Percentiles rank a stretch among this genome's conserved stretches.
Conservation (phyloP, 2,329 filamentous ascomycete genomes). For the Penicillium sp. region DNA sequence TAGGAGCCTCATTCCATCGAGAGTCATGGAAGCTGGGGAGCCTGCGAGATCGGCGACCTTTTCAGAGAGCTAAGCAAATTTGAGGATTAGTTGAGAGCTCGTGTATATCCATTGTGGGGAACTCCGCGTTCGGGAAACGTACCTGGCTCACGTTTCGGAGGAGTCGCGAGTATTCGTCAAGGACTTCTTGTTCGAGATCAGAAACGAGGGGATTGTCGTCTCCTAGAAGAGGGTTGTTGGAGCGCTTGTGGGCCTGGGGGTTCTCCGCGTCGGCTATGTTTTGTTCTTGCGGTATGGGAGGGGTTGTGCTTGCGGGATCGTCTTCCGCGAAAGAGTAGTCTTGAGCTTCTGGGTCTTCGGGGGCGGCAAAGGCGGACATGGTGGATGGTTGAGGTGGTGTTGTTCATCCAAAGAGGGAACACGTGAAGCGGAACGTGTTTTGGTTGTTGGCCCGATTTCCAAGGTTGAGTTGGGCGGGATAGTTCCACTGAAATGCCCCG, state of each 20-base stretch:
- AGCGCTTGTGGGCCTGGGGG: constrained; percentile 17
- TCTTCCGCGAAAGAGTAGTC: constrained; percentile 19
- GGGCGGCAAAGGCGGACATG: constrained; percentile 23
- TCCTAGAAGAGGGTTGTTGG: constrained; percentile 38
- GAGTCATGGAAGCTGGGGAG: constrained; percentile 69
- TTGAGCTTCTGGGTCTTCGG: constrained; percentile 16
- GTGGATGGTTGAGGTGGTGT: background rate
- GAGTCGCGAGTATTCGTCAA: constrained; percentile 88
- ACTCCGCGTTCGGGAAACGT: constrained; percentile 12
- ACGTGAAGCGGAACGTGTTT: background rate
- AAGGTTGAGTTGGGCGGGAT: background rate
- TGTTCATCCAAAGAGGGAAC: background rate
- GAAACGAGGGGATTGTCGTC: constrained; percentile 52
- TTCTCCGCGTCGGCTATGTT: constrained; percentile 15
- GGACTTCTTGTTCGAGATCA: constrained; percentile 85
- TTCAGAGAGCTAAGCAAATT: constrained; percentile 29
- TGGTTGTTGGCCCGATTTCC: background rate
- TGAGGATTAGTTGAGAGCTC: background rate
- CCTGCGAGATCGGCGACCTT: constrained; percentile 57
- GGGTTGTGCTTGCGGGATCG: constrained; percentile 18
- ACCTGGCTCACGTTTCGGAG: constrained; percentile 91
- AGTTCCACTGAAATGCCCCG: background rate
- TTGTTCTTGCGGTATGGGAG: constrained; percentile 16
- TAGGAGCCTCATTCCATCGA: constrained; percentile 77
- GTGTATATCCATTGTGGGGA: background rate